These are phyloP conservation scores for Arachis monticola DNA, from an alignment of 331 rosid genomes.

Conservation along the genomic window DNA sequence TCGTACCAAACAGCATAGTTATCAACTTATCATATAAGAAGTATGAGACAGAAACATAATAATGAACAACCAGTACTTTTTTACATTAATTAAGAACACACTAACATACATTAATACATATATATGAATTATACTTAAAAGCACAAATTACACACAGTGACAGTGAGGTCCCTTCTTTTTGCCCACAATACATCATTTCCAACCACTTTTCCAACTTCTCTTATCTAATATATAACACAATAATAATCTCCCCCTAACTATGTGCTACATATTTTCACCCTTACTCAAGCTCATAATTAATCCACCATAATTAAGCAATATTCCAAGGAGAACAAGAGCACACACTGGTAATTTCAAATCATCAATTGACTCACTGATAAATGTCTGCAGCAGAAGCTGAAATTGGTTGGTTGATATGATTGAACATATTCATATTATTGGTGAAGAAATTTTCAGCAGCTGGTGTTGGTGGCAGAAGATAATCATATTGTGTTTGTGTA, in stretches of 20 bases:
- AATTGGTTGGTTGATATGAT: conserved; percentile 56
- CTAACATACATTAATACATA: too few species aligned
- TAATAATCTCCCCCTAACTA: conserved; percentile 25
- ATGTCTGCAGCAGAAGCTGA: conserved; percentile 56
- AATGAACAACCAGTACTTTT: too few species aligned
- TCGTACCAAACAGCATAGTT: too few species aligned
- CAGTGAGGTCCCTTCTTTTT: background rate
- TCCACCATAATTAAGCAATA: conserved; percentile 11
- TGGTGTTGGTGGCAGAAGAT: conserved; percentile 11
- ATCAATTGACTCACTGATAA: conserved; percentile 46
- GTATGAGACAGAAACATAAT: too few species aligned
- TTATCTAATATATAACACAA: too few species aligned
- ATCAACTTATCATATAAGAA: too few species aligned
- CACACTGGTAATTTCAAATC: too few species aligned
- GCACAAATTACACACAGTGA: background rate
- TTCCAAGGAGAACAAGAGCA: background rate
- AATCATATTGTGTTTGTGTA: background rate
- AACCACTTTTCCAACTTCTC: background rate
- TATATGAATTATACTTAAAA: background rate
- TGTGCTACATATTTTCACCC: background rate
- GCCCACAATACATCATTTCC: conserved; percentile 23
- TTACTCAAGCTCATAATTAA: conserved; percentile 19
- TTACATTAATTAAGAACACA: too few species aligned
- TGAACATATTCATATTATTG: conserved; percentile 44
- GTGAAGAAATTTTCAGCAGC: conserved; percentile 32